A percentile compares a stretch with the other conserved stretches of the same genome.
Evolutionary conservation across 805 yeast genomes (phyloP).

Genomic region (Ogataea ganodermae): DNA sequence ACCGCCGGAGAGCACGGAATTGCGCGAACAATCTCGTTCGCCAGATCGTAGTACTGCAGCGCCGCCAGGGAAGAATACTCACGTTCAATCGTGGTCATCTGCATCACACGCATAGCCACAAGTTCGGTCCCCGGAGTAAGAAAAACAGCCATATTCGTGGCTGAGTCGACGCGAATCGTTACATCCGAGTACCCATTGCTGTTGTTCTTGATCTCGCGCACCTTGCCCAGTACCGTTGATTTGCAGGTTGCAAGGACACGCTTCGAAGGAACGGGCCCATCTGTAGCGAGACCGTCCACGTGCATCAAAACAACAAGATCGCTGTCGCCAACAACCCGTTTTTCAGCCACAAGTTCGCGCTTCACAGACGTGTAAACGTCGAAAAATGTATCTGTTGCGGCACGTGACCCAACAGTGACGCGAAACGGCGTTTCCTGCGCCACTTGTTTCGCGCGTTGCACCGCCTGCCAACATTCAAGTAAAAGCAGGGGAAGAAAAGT

Average conservation of each 20-base stretch:
- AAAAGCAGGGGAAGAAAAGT: slow-evolving; percentile 78
- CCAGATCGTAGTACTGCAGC: slow-evolving; percentile 75
- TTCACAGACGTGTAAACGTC: slow-evolving; percentile 80
- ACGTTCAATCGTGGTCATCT: slow-evolving; percentile 89
- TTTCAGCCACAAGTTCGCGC: slow-evolving; percentile 49
- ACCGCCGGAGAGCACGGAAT: slow-evolving; percentile 49
- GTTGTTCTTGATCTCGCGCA: slow-evolving; percentile 68
- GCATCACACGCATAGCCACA: slow-evolving; percentile 74
- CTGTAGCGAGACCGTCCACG: slow-evolving; percentile 42
- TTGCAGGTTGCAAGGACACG: slow-evolving; percentile 18
- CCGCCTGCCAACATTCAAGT: slow-evolving; percentile 92
- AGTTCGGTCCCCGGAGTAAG: slow-evolving; percentile 66
- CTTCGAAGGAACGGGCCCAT: slow-evolving; percentile 26
- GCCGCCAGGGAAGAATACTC: slow-evolving; percentile 86
- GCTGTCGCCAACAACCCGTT: slow-evolving; percentile 62
- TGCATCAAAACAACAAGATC: slow-evolving; percentile 71
- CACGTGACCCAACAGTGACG: slow-evolving; percentile 73
- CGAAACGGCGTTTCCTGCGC: slow-evolving; percentile 61
- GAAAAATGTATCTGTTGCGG: slow-evolving; percentile 81
- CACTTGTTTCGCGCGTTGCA: slow-evolving; percentile 70
- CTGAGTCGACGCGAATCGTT: slow-evolving; percentile 66
- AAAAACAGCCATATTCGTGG: slow-evolving; percentile 50
- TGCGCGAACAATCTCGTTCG: slow-evolving; percentile 67
- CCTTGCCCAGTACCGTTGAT: slow-evolving; percentile 77
- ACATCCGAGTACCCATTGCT: slow-evolving; percentile 71